A percentile compares a stretch with the other conserved stretches of the same genome.
These are phyloP conservation scores for Trichoderma parareesei DNA, from an alignment of 495 filamentous ascomycete species.

Conservation along the genomic window DNA sequence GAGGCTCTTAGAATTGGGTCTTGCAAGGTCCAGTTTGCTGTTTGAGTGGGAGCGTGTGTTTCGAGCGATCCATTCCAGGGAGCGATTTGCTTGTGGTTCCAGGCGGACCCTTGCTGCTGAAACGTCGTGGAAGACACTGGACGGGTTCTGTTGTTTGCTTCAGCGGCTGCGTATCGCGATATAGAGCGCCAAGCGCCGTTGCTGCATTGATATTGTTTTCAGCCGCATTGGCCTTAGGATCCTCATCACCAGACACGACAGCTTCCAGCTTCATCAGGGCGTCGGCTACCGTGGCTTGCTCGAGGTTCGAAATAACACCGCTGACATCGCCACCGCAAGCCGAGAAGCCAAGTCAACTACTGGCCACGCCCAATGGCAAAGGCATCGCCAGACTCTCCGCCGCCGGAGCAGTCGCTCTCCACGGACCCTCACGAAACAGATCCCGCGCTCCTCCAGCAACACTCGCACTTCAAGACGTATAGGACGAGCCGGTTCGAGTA, in stretches of 20 bases:
- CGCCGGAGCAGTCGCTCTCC: background rate
- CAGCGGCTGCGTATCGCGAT: background rate
- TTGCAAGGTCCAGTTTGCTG: background rate
- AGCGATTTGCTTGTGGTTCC: background rate
- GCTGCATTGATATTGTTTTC: background rate
- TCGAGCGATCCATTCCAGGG: background rate
- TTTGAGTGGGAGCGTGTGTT: background rate
- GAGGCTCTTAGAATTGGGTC: background rate
- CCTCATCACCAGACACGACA: background rate
- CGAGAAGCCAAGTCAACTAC: background rate
- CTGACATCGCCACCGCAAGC: background rate
- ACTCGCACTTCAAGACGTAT: conserved; percentile 64
- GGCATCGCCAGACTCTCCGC: background rate
- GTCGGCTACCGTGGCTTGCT: background rate
- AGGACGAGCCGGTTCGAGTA: conserved; percentile 64
- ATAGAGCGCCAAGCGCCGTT: background rate
- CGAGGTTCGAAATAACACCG: no score
- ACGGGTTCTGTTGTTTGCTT: background rate
- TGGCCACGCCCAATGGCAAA: background rate
- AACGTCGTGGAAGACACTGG: background rate
- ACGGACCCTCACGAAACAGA: conserved; percentile 42
- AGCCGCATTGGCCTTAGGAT: background rate
- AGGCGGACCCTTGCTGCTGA: background rate
- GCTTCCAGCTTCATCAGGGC: background rate
- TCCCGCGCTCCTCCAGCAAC: conserved; percentile 67